Base-by-base conservation (phyloP, 495 filamentous ascomycete genomes). In the Hyaloscypha finlandica region DNA sequence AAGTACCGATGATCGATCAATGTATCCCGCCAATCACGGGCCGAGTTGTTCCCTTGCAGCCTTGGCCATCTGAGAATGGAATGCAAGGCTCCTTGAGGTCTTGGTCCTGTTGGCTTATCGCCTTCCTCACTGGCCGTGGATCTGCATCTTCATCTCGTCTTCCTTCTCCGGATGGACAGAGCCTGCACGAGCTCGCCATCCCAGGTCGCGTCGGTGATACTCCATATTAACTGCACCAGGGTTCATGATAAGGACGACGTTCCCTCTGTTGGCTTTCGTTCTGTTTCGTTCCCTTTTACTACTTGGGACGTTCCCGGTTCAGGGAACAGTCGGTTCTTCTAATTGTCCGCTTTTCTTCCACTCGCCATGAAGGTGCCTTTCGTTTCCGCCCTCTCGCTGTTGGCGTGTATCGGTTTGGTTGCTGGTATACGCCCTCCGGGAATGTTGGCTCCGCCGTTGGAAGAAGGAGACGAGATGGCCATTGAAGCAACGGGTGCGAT, bases 281-380 rank as follows among this genome's bases (percentile, higher is more conserved):
- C 4, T 48, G 42, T 30, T 30, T 32, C 9, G 19, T 58, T 33
- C 51, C 25, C 30, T 19, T 58, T 33, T 30, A 25, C 12, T 59
- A 9, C 63, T n/a, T 8, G 29, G 22, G 35, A 37, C n/a, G 6
- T 11, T 59, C 19, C 30, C 8, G 53, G 30, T 29, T n/a, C 22
- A 11, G 53, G 16, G 53, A 56, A 29, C n/a, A 6, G 30, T 32
- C 20, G 1, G 19, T 5, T 53, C 51, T 29, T 29, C 45, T 45
- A 30, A 29, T 20, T 1, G 8, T 58, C 53, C 9, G 19, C 14
- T 25, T 31, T 31, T 30, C 33, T 11, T 20, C 14, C 22, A 8
- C 31, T 35, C 66, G 64, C 22, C 29, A 73, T 73, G 71, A 73
- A 67, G 71, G 14, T 54, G 0, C 64, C 68, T 16, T 6, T 71